Evolutionary conservation across 2,329 filamentous ascomycete species (phyloP).

Genomic region (Reticulascus tulasneorum): DNA sequence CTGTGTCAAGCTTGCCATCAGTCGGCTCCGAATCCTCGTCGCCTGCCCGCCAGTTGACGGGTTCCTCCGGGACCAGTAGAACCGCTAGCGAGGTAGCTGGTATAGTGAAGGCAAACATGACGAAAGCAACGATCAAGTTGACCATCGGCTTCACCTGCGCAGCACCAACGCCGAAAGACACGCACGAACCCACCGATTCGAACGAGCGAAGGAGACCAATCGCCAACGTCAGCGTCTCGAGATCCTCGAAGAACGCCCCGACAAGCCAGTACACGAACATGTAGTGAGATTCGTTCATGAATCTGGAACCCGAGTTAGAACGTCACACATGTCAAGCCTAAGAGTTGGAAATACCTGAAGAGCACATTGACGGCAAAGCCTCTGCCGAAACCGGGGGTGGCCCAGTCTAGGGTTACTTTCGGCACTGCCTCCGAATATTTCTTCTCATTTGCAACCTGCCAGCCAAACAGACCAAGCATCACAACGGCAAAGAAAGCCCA

Average conservation of each 20-base stretch:
- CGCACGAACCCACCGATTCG: conserved; percentile 41
- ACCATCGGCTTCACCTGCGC: conserved; percentile 40
- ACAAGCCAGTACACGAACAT: conserved; percentile 51
- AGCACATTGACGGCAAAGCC: conserved; percentile 45
- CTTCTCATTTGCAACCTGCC: conserved; percentile 45
- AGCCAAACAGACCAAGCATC: conserved; percentile 40
- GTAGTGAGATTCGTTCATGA: conserved; percentile 48
- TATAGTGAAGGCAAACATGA: conserved; percentile 40
- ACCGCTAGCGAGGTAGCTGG: conserved; percentile 31
- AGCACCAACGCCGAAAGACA: conserved; percentile 45
- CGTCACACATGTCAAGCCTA: too few relatives aligned
- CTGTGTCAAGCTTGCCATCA: not conserved
- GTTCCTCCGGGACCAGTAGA: conserved; percentile 32
- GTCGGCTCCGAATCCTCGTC: not conserved
- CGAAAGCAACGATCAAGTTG: conserved; percentile 44
- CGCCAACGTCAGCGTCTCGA: conserved; percentile 45
- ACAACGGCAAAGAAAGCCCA: conserved; percentile 35
- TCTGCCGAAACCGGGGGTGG: conserved; percentile 35
- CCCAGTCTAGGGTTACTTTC: conserved; percentile 41
- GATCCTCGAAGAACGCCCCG: conserved; percentile 45
- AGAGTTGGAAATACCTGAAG: conserved; percentile 29
- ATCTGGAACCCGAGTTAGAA: conserved; percentile 18
- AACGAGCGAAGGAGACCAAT: conserved; percentile 45
- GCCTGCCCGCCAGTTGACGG: conserved; percentile 13
- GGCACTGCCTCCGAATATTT: conserved; percentile 34